Conservation (phyloP, 805 yeast genomes). For the Starmera quercuum region DNA sequence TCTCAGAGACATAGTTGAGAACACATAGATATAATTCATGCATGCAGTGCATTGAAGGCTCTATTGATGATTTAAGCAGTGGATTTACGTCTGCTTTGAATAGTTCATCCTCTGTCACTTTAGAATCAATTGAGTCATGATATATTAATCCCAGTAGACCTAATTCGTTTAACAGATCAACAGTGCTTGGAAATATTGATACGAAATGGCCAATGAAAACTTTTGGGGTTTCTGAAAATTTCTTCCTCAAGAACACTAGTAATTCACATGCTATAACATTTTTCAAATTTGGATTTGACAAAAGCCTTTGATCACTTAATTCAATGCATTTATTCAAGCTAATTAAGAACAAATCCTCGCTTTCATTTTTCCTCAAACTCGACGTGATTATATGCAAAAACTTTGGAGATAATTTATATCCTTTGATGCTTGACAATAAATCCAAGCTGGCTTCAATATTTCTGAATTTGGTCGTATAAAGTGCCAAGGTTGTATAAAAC, state of each 20-base stretch:
- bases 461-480: too few relatives aligned
- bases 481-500: too few relatives aligned
- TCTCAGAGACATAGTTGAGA: neutral
- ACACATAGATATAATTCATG: neutral
- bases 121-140: neutral
- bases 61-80: neutral
- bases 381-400: neutral
- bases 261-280: neutral
- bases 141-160: conserved; percentile 11
- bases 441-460: too few relatives aligned
- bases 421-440: too few relatives aligned
- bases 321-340: neutral
- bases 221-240: conserved; percentile 2
- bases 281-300: neutral
- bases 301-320: neutral
- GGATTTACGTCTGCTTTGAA: conserved; percentile 3
- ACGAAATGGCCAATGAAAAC: conserved; percentile 16
- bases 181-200: conserved; percentile 10
- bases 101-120: neutral
- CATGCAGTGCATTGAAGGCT: neutral
- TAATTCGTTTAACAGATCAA: conserved; percentile 8
- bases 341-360: neutral
- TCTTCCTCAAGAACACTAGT: neutral
- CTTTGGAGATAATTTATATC: too few relatives aligned
- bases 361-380: neutral